These are phyloP conservation scores for Aspergillus olivimuriae DNA, from an alignment of 495 filamentous ascomycete genomes.

Conservation along the genomic window DNA sequence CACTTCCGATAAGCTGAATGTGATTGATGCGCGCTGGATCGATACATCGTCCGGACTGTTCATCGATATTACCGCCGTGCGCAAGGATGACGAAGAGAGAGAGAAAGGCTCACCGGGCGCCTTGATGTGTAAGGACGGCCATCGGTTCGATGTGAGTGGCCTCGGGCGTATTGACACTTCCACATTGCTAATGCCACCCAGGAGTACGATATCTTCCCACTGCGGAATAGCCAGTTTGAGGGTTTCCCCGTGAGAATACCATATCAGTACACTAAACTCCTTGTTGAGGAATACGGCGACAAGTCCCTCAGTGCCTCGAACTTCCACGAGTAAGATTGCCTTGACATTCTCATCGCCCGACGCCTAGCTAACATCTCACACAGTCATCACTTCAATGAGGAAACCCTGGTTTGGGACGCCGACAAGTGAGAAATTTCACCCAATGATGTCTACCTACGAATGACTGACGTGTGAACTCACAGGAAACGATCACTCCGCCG, in stretches of 20 bases:
- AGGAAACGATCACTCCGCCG: conserved; percentile 7
- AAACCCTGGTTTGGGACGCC: conserved; percentile 28
- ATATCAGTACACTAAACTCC: conserved; percentile 63
- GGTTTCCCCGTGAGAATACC: conserved; percentile 69
- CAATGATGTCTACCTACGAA: too few relatives aligned
- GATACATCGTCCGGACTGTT: conserved; percentile 55
- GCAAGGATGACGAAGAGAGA: conserved; percentile 35
- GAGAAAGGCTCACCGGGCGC: conserved; percentile 27
- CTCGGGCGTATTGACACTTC: not conserved
- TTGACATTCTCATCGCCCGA: not conserved
- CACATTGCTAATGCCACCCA: conserved; percentile 9
- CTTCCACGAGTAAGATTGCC: conserved; percentile 51
- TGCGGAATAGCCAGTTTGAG: conserved; percentile 74
- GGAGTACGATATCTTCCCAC: conserved; percentile 67
- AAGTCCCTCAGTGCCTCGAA: conserved; percentile 56
- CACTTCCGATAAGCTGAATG: conserved; percentile 42
- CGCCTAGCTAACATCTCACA: conserved; percentile 1
- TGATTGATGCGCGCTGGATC: conserved; percentile 58
- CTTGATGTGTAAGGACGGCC: conserved; percentile 53
- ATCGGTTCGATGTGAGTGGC: conserved; percentile 42
- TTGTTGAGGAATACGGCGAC: conserved; percentile 68
- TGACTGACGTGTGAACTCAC: conserved; percentile 1
- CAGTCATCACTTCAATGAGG: conserved; percentile 32
- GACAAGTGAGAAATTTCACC: conserved; percentile 10
- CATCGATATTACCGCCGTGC: conserved; percentile 56